Conservation (phyloP, 805 yeast genomes). For the Zygosaccharomyces gambellarensis region DNA sequence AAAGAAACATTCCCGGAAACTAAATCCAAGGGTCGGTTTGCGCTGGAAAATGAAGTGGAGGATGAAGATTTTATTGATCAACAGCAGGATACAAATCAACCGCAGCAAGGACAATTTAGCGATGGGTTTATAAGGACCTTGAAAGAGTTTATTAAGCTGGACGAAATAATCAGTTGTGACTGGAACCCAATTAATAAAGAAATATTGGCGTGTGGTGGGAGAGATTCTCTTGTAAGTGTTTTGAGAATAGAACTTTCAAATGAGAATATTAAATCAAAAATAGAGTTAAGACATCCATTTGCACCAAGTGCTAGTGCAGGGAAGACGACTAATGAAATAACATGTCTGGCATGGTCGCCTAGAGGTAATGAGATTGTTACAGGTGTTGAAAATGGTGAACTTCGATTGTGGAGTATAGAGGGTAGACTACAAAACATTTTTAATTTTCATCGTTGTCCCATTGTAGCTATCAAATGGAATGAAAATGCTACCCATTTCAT, state of each 20-base stretch:
- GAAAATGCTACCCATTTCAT: constrained; percentile 48
- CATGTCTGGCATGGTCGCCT: constrained; percentile 57
- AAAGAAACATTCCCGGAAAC: constrained; percentile 31
- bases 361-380: constrained; percentile 59
- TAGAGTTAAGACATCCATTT: constrained; percentile 36
- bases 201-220: constrained; percentile 53
- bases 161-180: constrained; percentile 42
- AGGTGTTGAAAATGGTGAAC: constrained; percentile 63
- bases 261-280: constrained; percentile 4
- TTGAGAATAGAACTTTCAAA: constrained; percentile 33
- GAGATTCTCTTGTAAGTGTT: constrained; percentile 45
- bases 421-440: constrained; percentile 60
- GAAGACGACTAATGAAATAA: constrained; percentile 27
- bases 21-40: constrained; percentile 32
- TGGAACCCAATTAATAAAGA: constrained; percentile 52
- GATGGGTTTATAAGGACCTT: constrained; percentile 35
- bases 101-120: neutral
- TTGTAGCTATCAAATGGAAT: constrained; percentile 59
- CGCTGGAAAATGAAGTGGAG: constrained; percentile 22
- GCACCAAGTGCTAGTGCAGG: constrained; percentile 23
- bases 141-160: constrained; percentile 37
- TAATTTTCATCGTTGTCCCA: constrained; percentile 49
- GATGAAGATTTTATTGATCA: constrained; percentile 3
- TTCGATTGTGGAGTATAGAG: constrained; percentile 71
- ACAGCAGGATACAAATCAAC: neutral